Percentiles rank a stretch among this genome's conserved stretches.
phyloP scores from a whole-genome alignment of 106 monocot species.

The Dendrobium huoshanense region DNA sequence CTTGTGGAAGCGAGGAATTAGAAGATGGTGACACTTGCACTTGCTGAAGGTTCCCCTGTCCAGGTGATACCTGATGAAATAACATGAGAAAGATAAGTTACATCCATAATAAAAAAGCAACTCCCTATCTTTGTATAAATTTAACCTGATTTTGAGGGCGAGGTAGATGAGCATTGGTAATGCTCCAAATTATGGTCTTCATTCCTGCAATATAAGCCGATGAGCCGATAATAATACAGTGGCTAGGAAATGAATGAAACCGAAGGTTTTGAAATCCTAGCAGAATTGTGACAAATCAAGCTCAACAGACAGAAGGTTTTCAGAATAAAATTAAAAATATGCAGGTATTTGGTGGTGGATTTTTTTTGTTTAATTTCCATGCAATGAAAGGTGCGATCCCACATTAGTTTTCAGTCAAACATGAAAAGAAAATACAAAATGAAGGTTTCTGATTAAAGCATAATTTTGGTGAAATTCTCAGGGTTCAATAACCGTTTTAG shows the following conservation, averaged over 20 bases:
- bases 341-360: too few relatives aligned
- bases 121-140: background rate
- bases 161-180: conserved; percentile 76
- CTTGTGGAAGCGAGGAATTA: conserved; percentile 37
- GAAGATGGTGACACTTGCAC: conserved; percentile 52
- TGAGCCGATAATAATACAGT: background rate
- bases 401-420: background rate
- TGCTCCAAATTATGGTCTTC: conserved; percentile 99
- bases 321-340: background rate
- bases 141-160: conserved; percentile 54
- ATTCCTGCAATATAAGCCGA: conserved; percentile 50
- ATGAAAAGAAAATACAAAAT: background rate
- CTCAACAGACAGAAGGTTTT: background rate
- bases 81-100: background rate
- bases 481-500: background rate
- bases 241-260: background rate
- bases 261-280: background rate
- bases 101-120: background rate
- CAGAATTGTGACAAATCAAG: background rate
- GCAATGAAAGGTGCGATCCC: too few relatives aligned
- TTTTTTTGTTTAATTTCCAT: too few relatives aligned
- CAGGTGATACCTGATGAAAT: conserved; percentile 41
- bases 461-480: background rate
- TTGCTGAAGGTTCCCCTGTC: conserved; percentile 65
- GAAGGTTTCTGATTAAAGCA: background rate